Base-by-base conservation (phyloP, 768 basidiomycete species). In the Hygrocybe coccinea region DNA sequence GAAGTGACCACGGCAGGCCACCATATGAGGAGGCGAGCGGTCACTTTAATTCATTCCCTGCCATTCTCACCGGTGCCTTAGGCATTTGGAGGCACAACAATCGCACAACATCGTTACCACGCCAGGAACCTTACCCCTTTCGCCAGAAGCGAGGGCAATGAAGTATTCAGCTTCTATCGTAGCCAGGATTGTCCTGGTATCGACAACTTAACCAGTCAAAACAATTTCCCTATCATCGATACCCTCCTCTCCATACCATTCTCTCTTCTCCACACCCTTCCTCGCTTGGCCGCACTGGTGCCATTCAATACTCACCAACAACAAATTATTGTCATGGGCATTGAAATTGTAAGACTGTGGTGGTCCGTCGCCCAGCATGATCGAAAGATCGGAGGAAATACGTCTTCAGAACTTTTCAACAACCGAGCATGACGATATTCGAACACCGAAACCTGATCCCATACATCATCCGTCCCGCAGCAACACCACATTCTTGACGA, bases 211-310 rank as follows among this genome's bases (percentile, higher is more conserved):
- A 39, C n/a, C 56, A 57, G 47, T 24, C 51, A 44, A 60, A 43
- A 43, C 11, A 21, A n/a, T n/a, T 58, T 60, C 52, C 59, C 59
- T 12, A 17, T 54, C 52, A 29, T 60, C 46, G 47, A 57, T 17
- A 60, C 59, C 22, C 56, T 60, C 37, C 59, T 60, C 38, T 60
- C 59, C 21, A 60, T 60, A 24, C 59, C 59, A 36, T 60, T 60
- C 59, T 60, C 59, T 41, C 59, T 60, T 49, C 52, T 60, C 25
- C 59, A 60, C 43, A 54, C 24, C 56, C 57, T 60, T 54, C 59
- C 59, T 58, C 59, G 57, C 45, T 54, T 58, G 47, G 21, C 41
- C 47, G 29, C 51, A 54, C 35, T 60, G 7, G 14, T 49, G 41
- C 45, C 45, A 15, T 8, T 44, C 51, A 60, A 43, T 50, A 7